Evolutionary conservation across 164 flowering plant genomes (phyloP).

Genomic region (grape (Vitis vinifera)): DNA sequence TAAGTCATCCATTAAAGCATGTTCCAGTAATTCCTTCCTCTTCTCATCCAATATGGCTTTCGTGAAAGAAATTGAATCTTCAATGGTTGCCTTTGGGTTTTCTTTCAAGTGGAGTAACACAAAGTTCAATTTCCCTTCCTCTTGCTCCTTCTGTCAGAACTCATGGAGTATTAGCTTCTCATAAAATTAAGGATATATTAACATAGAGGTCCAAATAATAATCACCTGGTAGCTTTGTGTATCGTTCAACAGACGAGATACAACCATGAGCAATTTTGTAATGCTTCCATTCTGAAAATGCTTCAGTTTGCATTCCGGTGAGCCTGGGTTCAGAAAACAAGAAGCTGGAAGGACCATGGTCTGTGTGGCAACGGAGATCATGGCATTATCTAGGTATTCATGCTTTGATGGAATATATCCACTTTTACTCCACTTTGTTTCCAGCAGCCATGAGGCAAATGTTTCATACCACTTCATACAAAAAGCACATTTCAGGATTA

Average conservation of each 20-base stretch:
- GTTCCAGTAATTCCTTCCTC: conserved; percentile 34
- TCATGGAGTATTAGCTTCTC: too few species aligned
- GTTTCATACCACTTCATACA: conserved; percentile 36
- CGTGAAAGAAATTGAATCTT: conserved; percentile 30
- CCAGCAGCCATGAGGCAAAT: conserved; percentile 38
- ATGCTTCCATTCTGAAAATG: conserved; percentile 11
- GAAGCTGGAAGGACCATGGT: conserved; percentile 8
- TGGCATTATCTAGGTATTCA: background rate
- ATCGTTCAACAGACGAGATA: conserved; percentile 31
- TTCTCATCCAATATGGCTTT: conserved; percentile 22
- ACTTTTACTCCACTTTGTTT: conserved; percentile 34
- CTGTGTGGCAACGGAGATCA: conserved; percentile 1
- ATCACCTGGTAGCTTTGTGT: conserved; percentile 35
- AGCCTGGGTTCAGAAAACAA: background rate
- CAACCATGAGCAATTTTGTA: conserved; percentile 34
- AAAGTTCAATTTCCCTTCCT: conserved; percentile 38
- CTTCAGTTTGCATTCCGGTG: conserved; percentile 5
- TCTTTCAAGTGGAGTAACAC: conserved; percentile 31
- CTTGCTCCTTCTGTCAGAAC: conserved; percentile 39
- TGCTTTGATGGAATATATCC: conserved; percentile 20
- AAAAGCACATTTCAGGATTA: background rate
- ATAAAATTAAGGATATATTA: too few species aligned
- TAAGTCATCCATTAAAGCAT: conserved; percentile 28
- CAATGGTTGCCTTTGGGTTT: conserved; percentile 28
- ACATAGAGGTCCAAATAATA: too few species aligned